These are phyloP conservation scores for Olyra latifolia DNA, from an alignment of 176 grass and related monocot species.

Conservation along the genomic window DNA sequence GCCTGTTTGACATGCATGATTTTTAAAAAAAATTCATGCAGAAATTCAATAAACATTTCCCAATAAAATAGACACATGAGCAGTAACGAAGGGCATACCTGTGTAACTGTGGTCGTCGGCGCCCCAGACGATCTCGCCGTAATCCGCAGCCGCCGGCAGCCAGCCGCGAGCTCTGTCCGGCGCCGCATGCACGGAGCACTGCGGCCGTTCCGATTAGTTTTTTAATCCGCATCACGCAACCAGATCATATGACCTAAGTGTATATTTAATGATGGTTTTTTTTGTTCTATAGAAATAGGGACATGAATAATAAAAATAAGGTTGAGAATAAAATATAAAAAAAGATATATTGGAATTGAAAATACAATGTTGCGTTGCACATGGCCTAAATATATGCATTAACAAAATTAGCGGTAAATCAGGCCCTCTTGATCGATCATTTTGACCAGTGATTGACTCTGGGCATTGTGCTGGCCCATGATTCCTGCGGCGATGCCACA, in stretches of 20 bases:
- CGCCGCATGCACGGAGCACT: background rate
- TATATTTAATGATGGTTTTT: no score
- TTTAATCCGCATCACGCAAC: background rate
- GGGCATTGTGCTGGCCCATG: conserved; percentile 3
- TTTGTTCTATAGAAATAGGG: no score
- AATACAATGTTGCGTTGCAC: no score
- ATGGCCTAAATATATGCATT: no score
- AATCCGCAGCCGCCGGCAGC: background rate
- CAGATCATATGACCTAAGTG: no score
- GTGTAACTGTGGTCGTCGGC: background rate
- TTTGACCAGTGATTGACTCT: background rate
- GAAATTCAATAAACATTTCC: background rate
- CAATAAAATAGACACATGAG: background rate
- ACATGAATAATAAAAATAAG: no score
- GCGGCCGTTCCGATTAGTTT: background rate
- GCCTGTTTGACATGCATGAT: no score
- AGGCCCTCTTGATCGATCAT: background rate
- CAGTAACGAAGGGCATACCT: background rate
- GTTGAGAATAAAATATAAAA: no score
- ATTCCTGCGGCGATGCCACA: conserved; percentile 5
- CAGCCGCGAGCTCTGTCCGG: background rate
- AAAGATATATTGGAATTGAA: no score
- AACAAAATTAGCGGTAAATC: background rate
- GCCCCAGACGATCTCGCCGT: no score
- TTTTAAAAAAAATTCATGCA: no score